Percentiles rank a stretch among this genome's conserved stretches.
These are phyloP conservation scores for Bipolaris gigantea DNA, from an alignment of 2,329 filamentous ascomycete species.

Conservation along the genomic window DNA sequence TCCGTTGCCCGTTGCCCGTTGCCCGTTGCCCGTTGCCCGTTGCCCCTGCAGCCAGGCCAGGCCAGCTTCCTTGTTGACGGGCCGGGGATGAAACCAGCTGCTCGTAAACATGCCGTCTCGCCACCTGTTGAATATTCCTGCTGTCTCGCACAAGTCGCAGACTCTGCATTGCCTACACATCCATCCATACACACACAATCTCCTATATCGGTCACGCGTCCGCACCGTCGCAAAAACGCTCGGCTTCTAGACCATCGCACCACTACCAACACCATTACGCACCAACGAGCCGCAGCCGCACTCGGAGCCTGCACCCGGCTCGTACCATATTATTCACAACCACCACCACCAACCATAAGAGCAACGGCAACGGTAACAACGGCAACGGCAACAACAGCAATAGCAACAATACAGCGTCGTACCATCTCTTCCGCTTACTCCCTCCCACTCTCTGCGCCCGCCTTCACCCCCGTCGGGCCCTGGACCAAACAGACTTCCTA, in stretches of 20 bases:
- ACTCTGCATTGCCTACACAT: not conserved
- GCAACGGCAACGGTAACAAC: too few relatives aligned
- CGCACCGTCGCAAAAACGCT: not conserved
- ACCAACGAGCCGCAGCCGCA: slow-evolving; percentile 4
- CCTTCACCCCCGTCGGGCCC: slow-evolving; percentile 9
- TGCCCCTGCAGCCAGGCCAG: slow-evolving; percentile 11
- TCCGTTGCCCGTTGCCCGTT: slow-evolving; percentile 8
- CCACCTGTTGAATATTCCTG: not conserved
- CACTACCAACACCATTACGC: slow-evolving; percentile 11
- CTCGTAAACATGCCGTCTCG: slow-evolving; percentile 1
- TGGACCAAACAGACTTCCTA: slow-evolving; percentile 26
- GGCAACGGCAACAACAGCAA: not conserved
- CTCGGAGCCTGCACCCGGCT: not conserved
- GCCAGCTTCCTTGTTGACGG: slow-evolving; percentile 8
- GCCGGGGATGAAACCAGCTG: not conserved
- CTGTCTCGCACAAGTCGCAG: not conserved
- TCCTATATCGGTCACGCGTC: not conserved
- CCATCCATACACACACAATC: too few relatives aligned
- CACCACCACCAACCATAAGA: too few relatives aligned
- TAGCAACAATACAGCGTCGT: not conserved
- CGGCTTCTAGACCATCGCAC: slow-evolving; percentile 18
- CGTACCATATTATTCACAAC: too few relatives aligned
- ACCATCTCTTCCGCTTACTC: slow-evolving; percentile 4
- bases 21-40: slow-evolving; percentile 4
- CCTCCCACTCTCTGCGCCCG: slow-evolving; percentile 14